These are phyloP conservation scores for Groenewaldozyma auringiensis DNA, from an alignment of 1,139 yeast genomes.

Conservation along the genomic window DNA sequence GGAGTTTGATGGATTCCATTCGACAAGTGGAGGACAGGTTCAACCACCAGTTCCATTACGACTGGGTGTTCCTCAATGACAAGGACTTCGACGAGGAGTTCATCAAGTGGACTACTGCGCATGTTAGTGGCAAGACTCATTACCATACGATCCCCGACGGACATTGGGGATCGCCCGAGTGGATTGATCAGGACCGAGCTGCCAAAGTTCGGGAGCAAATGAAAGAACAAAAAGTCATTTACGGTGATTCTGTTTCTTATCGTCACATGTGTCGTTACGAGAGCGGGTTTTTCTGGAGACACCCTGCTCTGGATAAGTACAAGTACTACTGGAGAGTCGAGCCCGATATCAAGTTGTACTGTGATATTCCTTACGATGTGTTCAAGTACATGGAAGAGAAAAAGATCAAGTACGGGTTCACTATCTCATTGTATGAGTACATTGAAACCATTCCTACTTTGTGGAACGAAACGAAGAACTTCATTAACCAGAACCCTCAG, in stretches of 20 bases:
- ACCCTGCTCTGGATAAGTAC: slow-evolving; percentile 60
- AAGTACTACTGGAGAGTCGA: slow-evolving; percentile 97
- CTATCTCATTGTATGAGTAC: slow-evolving; percentile 81
- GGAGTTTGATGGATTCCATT: slow-evolving; percentile 51
- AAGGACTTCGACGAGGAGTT: slow-evolving; percentile 48
- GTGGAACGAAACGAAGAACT: slow-evolving; percentile 70
- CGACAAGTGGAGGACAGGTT: slow-evolving; percentile 64
- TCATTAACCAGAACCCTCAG: slow-evolving; percentile 58
- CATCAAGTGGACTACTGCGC: slow-evolving; percentile 36
- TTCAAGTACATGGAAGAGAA: slow-evolving; percentile 79
- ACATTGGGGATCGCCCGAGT: slow-evolving; percentile 72
- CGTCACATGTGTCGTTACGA: slow-evolving; percentile 92
- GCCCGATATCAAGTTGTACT: slow-evolving; percentile 73
- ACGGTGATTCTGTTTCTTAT: slow-evolving; percentile 62
- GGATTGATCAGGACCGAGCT: slow-evolving; percentile 58
- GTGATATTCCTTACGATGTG: slow-evolving; percentile 78
- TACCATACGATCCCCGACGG: slow-evolving; percentile 62
- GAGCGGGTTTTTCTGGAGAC: slow-evolving; percentile 86
- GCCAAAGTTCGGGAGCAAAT: slow-evolving; percentile 43
- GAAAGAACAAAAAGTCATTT: slow-evolving; percentile 45
- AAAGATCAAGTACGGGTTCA: slow-evolving; percentile 67
- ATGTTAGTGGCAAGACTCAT: slow-evolving; percentile 53
- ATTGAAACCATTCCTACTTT: slow-evolving; percentile 69
- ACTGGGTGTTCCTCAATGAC: slow-evolving; percentile 76
- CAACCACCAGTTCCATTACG: slow-evolving; percentile 56